Evolutionary conservation across 306 rosid species (phyloP), one percentile per base, ranked within the genome.

Genomic region (Myrica gale): DNA sequence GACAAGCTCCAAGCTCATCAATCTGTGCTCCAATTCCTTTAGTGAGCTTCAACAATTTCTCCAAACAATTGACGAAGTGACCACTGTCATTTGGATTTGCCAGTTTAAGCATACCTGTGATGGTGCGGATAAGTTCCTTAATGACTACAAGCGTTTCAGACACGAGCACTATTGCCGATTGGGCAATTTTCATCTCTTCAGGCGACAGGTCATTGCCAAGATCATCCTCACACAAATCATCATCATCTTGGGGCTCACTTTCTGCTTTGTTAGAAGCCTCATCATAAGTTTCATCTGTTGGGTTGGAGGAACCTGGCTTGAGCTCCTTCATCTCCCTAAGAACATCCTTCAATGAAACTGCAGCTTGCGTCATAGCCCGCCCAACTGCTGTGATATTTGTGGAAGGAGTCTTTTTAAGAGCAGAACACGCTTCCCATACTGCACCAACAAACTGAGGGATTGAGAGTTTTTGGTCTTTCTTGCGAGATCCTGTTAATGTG

Each of bases 261-360:
- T 74, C 87, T 23, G 81, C 76, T 73, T 53, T 68, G 13, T 71
- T 73, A 41, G 74, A 76, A 76, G 79, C 23, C 69, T 84, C 85
- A 19, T 61, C 73, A 0, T 52, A 55, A n/a, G 80, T 63, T 78
- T 79, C 76, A 15, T 86, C 92, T 47, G 54, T 74, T 17, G 52
- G 51, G 74, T 87, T 85, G 9, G 85, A 77, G 44, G 92, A 79
- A 37, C 5, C 85, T 5, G 92, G 90, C 84, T 88, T 96, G 72
- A 96, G 87, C 85, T 96, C 99, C 77, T 87, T 96, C 96, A 96
- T 84, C 82, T 96, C 99, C 1, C 97, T 97, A 65, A 96, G 90
- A 82, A 96, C 98, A 6, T 92, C 99, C 79, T 92, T 96, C 71
- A 92, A 82, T 12, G 97, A 84, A 75, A 92, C 93, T 1, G 97